These are phyloP conservation scores for Saccharomycopsis sp. DNA, from an alignment of 805 yeast genomes.

Conservation along the genomic window DNA sequence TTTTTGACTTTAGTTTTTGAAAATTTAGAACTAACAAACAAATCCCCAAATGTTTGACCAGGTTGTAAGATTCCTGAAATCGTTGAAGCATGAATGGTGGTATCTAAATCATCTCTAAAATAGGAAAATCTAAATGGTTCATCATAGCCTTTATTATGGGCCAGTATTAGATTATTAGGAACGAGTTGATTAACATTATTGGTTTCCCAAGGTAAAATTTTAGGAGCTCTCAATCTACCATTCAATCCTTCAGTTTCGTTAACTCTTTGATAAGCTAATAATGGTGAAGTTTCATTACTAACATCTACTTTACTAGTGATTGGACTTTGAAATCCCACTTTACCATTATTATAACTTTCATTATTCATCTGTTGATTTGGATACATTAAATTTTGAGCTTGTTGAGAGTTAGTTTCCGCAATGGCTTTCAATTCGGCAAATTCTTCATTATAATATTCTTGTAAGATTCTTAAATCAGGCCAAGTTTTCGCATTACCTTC, in stretches of 20 bases:
- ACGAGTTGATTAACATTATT: neutral
- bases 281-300: constrained; percentile 3
- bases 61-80: constrained; percentile 70
- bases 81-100: constrained; percentile 82
- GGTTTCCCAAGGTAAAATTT: constrained; percentile 64
- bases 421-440: constrained; percentile 30
- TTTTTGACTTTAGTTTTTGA: neutral
- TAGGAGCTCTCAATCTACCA: constrained; percentile 68
- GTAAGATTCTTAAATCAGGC: constrained; percentile 76
- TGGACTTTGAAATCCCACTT: constrained; percentile 15
- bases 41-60: constrained; percentile 48
- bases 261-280: constrained; percentile 21
- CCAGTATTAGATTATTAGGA: too few relatives aligned
- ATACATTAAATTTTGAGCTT: neutral
- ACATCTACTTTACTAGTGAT: constrained; percentile 15
- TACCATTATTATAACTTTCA: neutral
- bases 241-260: constrained; percentile 46
- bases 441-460: constrained; percentile 72
- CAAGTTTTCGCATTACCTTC: constrained; percentile 34
- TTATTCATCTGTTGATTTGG: neutral
- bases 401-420: constrained; percentile 5
- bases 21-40: constrained; percentile 41
- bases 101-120: constrained; percentile 82
- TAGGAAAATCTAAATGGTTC: constrained; percentile 76
- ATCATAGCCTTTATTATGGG: neutral